A percentile compares a stretch with the other conserved stretches of the same genome.
phyloP scores from a whole-genome alignment of 73 alveolate species.

The Stentor roeselii region DNA sequence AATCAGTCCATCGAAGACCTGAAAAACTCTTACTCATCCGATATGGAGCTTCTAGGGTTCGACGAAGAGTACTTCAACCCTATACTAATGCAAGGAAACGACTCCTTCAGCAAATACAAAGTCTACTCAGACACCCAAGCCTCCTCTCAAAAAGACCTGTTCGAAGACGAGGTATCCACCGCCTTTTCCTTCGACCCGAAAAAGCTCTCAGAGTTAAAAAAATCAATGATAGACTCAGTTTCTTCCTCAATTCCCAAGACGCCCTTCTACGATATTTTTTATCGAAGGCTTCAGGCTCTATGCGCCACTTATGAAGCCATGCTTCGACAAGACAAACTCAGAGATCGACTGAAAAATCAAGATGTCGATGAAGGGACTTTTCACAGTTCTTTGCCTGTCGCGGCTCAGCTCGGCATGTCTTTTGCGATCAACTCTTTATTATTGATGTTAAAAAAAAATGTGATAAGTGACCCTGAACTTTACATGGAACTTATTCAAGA shows the following conservation, averaged over 20 bases:
- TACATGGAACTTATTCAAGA: neutral
- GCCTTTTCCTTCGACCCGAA: neutral
- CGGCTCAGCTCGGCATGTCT: neutral
- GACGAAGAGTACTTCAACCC: neutral
- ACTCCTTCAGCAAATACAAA: neutral
- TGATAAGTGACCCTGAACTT: neutral
- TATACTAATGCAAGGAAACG: neutral
- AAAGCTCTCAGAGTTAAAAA: neutral
- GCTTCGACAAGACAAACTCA: neutral
- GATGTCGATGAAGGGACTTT: neutral
- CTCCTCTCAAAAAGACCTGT: neutral
- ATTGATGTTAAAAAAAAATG: neutral
- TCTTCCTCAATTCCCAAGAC: neutral
- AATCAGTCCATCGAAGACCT: neutral
- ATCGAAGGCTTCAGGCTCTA: conserved; percentile 17
- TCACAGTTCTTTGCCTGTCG: neutral
- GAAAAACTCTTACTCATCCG: neutral
- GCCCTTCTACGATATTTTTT: neutral
- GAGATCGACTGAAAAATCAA: neutral
- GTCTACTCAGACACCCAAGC: neutral
- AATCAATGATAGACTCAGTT: neutral
- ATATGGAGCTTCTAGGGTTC: neutral
- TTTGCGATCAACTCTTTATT: neutral
- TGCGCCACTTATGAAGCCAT: conserved; percentile 7
- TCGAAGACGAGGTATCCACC: neutral